These are phyloP conservation scores for Tylopilus sp. DNA, from an alignment of 1,284 basidiomycete genomes.

Conservation along the genomic window DNA sequence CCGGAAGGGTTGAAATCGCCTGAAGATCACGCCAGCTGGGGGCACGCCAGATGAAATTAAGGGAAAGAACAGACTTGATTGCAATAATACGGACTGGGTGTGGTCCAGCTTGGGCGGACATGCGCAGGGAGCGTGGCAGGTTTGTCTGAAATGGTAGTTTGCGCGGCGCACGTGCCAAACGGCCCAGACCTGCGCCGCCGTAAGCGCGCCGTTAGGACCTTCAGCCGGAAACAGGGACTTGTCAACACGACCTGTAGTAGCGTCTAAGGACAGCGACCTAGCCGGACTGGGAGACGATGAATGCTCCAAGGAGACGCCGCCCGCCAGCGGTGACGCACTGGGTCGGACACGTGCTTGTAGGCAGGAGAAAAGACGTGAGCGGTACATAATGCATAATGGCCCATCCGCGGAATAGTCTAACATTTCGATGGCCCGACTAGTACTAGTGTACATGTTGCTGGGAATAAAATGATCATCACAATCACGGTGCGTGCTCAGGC, in stretches of 20 bases:
- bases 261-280: not conserved
- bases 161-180: conserved; percentile 17
- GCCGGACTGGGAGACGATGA: not conserved
- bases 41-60: conserved; percentile 22
- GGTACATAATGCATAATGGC: too few species aligned
- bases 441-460: too few species aligned
- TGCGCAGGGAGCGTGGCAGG: conserved; percentile 25
- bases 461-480: not conserved
- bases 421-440: not conserved
- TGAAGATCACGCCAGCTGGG: conserved; percentile 27
- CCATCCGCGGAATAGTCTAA: conserved; percentile 14
- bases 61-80: conserved; percentile 19
- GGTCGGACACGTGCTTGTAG: conserved; percentile 18
- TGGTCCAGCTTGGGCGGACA: conserved; percentile 22
- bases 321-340: conserved; percentile 4
- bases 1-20: conserved; percentile 22
- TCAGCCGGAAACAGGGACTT: not conserved
- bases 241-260: not conserved
- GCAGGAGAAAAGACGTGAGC: conserved; percentile 11
- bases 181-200: not conserved
- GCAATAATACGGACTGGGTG: conserved; percentile 14
- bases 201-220: too few species aligned
- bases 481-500: not conserved
- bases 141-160: conserved; percentile 1
- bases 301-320: conserved; percentile 4